Conservation (phyloP, 2,329 filamentous ascomycete genomes). For the Xylaria sp. region DNA sequence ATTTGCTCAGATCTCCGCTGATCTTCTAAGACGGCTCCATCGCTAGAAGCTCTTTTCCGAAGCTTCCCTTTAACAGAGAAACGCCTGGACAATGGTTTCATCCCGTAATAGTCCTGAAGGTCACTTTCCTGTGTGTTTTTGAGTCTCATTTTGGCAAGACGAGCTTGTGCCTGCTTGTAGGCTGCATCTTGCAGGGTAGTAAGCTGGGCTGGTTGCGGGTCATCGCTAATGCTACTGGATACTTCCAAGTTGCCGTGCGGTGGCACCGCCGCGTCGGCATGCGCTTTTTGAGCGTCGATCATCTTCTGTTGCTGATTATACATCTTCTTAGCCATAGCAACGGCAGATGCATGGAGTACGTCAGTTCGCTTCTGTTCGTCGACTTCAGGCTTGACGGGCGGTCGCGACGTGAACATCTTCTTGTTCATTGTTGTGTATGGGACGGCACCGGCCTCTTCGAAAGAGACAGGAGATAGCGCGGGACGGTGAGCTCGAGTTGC, state of each 20-base stretch:
- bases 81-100: constrained; percentile 53
- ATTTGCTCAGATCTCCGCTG: constrained; percentile 77
- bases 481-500: constrained; percentile 74
- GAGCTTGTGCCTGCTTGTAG: constrained; percentile 85
- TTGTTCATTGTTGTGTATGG: constrained; percentile 75
- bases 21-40: constrained; percentile 71
- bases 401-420: constrained; percentile 81
- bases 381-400: constrained; percentile 76
- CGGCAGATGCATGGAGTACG: constrained; percentile 80
- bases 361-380: constrained; percentile 80
- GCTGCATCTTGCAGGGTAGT: constrained; percentile 85
- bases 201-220: constrained; percentile 63
- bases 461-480: constrained; percentile 57
- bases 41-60: constrained; percentile 74
- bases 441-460: constrained; percentile 72
- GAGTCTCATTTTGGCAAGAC: constrained; percentile 81
- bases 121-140: constrained; percentile 72
- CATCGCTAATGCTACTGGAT: constrained; percentile 50
- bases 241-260: constrained; percentile 50
- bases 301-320: constrained; percentile 76
- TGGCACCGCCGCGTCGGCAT: constrained; percentile 49
- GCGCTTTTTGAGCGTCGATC: constrained; percentile 60
- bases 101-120: constrained; percentile 81
- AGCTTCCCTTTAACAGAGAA: constrained; percentile 66
- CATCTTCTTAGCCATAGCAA: constrained; percentile 91